A percentile compares a stretch with the other conserved stretches of the same genome.
Evolutionary conservation across 2,329 filamentous ascomycete species (phyloP).

Genomic region (Paraphoma chrysanthemicola): DNA sequence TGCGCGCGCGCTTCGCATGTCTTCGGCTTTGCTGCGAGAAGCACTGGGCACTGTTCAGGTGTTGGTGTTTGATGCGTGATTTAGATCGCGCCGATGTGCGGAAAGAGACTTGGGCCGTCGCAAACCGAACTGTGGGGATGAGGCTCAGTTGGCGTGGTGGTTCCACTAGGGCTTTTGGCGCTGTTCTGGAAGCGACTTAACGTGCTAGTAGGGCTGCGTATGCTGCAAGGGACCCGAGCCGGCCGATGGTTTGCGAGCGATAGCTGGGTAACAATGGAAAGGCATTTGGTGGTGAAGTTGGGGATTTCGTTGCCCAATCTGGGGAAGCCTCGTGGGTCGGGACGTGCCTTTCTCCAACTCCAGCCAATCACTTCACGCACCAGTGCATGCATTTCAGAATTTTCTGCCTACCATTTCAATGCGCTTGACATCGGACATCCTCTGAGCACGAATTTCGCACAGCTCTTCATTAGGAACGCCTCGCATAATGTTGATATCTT

Average conservation of each 20-base stretch:
- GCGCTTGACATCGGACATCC: not conserved
- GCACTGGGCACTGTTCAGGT: constrained; percentile 13
- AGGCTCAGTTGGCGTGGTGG: constrained; percentile 13
- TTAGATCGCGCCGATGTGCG: constrained; percentile 7
- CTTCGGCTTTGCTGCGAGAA: constrained; percentile 14
- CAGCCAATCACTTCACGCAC: not conserved
- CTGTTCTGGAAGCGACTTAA: constrained; percentile 17
- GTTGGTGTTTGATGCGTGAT: constrained; percentile 6
- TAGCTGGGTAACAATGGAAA: not conserved
- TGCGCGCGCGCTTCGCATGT: constrained; percentile 10
- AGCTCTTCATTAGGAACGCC: not conserved
- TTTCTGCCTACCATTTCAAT: not conserved
- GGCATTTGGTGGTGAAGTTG: not conserved
- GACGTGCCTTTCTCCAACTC: not conserved
- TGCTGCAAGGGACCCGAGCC: not conserved
- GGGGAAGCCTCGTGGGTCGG: constrained; percentile 1
- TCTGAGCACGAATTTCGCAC: not conserved
- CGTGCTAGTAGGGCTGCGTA: constrained; percentile 1
- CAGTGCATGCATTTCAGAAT: not conserved
- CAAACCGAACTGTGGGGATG: constrained; percentile 20
- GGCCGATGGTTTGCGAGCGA: constrained; percentile 17
- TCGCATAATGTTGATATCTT: not conserved
- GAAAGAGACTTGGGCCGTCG: constrained; percentile 19
- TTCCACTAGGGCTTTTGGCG: not conserved
- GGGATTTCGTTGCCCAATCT: not conserved